phyloP scores from a whole-genome alignment of 2,329 filamentous ascomycete species.

The Verticillium albo-atrum region DNA sequence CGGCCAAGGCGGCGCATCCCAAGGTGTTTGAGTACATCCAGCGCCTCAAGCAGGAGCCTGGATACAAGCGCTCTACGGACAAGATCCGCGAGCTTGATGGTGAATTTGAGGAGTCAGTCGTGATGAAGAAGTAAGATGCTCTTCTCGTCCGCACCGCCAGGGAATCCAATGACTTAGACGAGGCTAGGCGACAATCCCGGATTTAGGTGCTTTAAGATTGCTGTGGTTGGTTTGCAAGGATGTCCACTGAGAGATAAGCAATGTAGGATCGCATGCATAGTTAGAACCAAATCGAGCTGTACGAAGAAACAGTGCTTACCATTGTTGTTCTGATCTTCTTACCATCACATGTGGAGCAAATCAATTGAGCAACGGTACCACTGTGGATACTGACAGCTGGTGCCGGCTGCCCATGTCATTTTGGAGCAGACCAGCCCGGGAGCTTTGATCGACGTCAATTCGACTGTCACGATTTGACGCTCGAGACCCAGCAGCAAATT shows the following conservation, averaged over 20 bases:
- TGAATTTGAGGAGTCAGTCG: constrained; percentile 16
- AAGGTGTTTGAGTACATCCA: constrained; percentile 42
- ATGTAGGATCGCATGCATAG: too few species aligned
- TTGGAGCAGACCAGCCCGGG: too few species aligned
- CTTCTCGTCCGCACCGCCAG: neutral
- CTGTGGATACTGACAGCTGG: neutral
- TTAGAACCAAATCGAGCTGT: too few species aligned
- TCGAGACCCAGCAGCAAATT: neutral
- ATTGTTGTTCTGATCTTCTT: too few species aligned
- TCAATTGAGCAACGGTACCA: too few species aligned
- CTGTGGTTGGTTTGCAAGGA: too few species aligned
- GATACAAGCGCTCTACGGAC: constrained; percentile 42
- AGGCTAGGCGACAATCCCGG: neutral
- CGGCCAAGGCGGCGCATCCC: constrained; percentile 35
- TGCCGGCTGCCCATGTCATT: too few species aligned
- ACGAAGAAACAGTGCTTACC: too few species aligned
- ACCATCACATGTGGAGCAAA: too few species aligned
- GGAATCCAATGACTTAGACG: neutral
- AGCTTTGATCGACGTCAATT: neutral
- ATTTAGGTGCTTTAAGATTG: neutral
- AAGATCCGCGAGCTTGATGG: constrained; percentile 48
- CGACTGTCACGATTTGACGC: neutral
- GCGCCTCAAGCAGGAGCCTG: constrained; percentile 38
- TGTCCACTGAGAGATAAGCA: neutral
- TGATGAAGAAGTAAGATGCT: neutral